These are phyloP conservation scores for Arachis stenosperma DNA, from an alignment of 306 rosid genomes.

Conservation along the genomic window DNA sequence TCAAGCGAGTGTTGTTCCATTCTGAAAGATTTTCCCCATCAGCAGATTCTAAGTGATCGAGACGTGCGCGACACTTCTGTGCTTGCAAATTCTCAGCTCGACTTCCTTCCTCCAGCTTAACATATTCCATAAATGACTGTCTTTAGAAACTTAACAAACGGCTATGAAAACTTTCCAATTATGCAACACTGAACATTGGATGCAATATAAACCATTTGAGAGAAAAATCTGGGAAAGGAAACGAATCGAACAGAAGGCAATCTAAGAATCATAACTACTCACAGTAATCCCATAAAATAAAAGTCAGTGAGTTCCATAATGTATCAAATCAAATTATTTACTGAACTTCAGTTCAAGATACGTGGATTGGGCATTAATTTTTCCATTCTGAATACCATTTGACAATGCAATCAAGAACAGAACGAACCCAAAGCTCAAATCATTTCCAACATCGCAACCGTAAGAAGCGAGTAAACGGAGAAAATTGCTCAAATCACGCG, in stretches of 20 bases:
- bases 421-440: conserved; percentile 3
- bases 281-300: conserved; percentile 15
- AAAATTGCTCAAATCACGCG: not conserved
- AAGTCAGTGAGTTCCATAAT: not conserved
- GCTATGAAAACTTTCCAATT: not conserved
- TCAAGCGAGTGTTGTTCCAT: conserved; percentile 81
- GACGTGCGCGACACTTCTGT: conserved; percentile 79
- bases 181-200: not conserved
- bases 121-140: conserved; percentile 29
- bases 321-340: conserved; percentile 21
- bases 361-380: not conserved
- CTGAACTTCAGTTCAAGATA: not conserved
- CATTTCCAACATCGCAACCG: not conserved
- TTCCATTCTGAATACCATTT: conserved; percentile 7
- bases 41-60: conserved; percentile 83
- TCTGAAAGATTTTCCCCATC: conserved; percentile 71
- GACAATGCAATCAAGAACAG: conserved; percentile 22
- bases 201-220: conserved; percentile 11
- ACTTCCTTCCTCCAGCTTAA: conserved; percentile 87
- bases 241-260: conserved; percentile 1
- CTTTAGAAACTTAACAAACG: not conserved
- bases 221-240: not conserved
- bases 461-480: not conserved
- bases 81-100: conserved; percentile 81
- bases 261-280: conserved; percentile 4